These are phyloP conservation scores for Teratosphaeria zuluensis DNA, from an alignment of 2,329 filamentous ascomycete species.

Conservation along the genomic window DNA sequence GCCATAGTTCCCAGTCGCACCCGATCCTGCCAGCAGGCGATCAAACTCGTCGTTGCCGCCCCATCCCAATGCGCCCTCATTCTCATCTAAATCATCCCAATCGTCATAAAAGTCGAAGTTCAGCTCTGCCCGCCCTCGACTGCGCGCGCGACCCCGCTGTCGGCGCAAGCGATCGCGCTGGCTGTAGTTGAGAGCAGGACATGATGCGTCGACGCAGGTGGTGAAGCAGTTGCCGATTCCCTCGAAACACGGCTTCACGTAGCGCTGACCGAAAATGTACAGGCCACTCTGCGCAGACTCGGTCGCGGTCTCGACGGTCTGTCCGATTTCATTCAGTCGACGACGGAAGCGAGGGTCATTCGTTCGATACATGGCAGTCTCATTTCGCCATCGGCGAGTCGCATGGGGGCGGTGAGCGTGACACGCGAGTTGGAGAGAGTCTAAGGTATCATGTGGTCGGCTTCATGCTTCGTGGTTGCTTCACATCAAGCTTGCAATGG, in stretches of 20 bases:
- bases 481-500: neutral
- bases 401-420: neutral
- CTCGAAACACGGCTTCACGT: slow-evolving; percentile 69
- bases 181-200: slow-evolving; percentile 27
- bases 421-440: neutral
- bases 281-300: slow-evolving; percentile 85
- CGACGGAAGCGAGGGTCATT: slow-evolving; percentile 81
- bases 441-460: neutral
- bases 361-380: slow-evolving; percentile 45
- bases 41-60: slow-evolving; percentile 73
- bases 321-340: slow-evolving; percentile 84
- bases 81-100: slow-evolving; percentile 65
- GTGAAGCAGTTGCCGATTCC: slow-evolving; percentile 58
- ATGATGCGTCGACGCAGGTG: slow-evolving; percentile 51
- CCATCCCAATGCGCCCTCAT: slow-evolving; percentile 58
- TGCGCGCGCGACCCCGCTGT: slow-evolving; percentile 55
- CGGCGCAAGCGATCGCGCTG: slow-evolving; percentile 46
- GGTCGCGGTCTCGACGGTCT: slow-evolving; percentile 82
- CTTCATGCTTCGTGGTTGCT: neutral
- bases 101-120: slow-evolving; percentile 98
- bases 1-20: slow-evolving; percentile 33
- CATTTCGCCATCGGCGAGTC: neutral
- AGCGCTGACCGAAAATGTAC: slow-evolving; percentile 79
- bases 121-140: slow-evolving; percentile 59
- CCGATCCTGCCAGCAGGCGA: slow-evolving; percentile 63